phyloP scores from a whole-genome alignment of 192 early-diverging fungal species.

The Backusella australiensis region DNA sequence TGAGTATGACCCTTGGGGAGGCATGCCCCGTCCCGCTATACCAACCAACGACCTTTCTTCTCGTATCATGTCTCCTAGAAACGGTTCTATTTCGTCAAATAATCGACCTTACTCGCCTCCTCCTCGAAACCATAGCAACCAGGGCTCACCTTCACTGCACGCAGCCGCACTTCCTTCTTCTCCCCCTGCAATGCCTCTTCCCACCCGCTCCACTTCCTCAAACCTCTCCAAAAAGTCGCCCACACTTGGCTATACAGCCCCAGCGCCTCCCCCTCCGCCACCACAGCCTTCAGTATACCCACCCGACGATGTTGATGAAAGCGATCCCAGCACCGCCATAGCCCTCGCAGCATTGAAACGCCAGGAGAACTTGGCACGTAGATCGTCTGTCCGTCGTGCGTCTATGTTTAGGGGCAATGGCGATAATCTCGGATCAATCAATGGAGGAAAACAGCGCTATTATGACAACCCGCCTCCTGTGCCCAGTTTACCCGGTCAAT shows the following conservation, averaged over 20 bases:
- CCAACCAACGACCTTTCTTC: slow-evolving; percentile 14
- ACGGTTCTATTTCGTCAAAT: not conserved
- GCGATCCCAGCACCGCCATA: slow-evolving; percentile 35
- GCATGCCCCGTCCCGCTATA: slow-evolving; percentile 22
- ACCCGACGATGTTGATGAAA: slow-evolving; percentile 26
- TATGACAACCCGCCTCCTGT: slow-evolving; percentile 17
- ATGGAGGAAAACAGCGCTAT: slow-evolving; percentile 1
- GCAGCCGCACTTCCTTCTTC: not conserved
- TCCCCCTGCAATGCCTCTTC: not conserved
- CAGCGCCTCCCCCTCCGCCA: slow-evolving; percentile 6
- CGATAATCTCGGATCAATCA: not conserved
- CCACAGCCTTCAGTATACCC: not conserved
- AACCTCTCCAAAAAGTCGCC: not conserved
- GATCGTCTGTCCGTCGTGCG: slow-evolving; percentile 37
- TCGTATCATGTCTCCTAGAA: slow-evolving; percentile 12
- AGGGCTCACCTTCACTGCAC: not conserved
- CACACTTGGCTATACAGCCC: not conserved
- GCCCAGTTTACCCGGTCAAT: slow-evolving; percentile 11
- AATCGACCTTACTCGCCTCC: slow-evolving; percentile 5
- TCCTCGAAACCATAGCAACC: not conserved
- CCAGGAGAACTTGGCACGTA: slow-evolving; percentile 37
- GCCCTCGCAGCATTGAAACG: slow-evolving; percentile 37
- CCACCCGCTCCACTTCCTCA: slow-evolving; percentile 19
- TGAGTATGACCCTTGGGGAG: slow-evolving; percentile 21
- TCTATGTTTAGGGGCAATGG: slow-evolving; percentile 24